These are phyloP conservation scores for Alternaria ventricosa DNA, from an alignment of 2,329 filamentous ascomycete species.

Conservation along the genomic window DNA sequence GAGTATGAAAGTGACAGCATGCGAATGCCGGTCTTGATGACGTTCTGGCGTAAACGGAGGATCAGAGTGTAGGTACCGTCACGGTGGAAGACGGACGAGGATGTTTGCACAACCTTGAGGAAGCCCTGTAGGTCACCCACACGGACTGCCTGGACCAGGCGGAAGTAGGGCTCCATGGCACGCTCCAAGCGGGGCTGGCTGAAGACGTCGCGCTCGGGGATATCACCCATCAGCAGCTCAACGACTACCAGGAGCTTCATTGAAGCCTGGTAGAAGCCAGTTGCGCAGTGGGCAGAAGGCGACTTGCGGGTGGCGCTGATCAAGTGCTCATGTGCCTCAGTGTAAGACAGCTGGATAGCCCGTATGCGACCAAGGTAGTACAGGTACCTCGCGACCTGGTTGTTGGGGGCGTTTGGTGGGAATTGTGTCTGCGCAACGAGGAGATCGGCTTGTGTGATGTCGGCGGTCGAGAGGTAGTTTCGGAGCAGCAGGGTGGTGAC, in stretches of 20 bases:
- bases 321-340: slow-evolving; percentile 93
- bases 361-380: slow-evolving; percentile 98
- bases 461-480: slow-evolving; percentile 94
- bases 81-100: slow-evolving; percentile 84
- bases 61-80: slow-evolving; percentile 97
- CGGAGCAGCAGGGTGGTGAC: slow-evolving; percentile 94
- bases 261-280: slow-evolving; percentile 93
- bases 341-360: slow-evolving; percentile 95
- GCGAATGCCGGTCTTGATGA: slow-evolving; percentile 98
- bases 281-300: slow-evolving; percentile 84
- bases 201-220: slow-evolving; percentile 94
- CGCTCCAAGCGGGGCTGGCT: slow-evolving; percentile 86
- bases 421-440: slow-evolving; percentile 96
- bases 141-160: slow-evolving; percentile 91
- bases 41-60: slow-evolving; percentile 92
- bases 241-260: slow-evolving; percentile 97
- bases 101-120: slow-evolving; percentile 80
- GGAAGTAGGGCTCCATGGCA: slow-evolving; percentile 88
- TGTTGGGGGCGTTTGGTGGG: slow-evolving; percentile 92
- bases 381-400: slow-evolving; percentile 95
- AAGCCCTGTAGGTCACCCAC: slow-evolving; percentile 97
- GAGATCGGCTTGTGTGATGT: slow-evolving; percentile 95
- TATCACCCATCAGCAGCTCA: slow-evolving; percentile 97
- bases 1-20: slow-evolving; percentile 99
- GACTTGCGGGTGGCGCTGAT: slow-evolving; percentile 94